Percentiles rank a stretch among this genome's conserved stretches.
These are phyloP conservation scores for Yamadazyma olivae DNA, from an alignment of 805 yeast genomes.

Conservation along the genomic window DNA sequence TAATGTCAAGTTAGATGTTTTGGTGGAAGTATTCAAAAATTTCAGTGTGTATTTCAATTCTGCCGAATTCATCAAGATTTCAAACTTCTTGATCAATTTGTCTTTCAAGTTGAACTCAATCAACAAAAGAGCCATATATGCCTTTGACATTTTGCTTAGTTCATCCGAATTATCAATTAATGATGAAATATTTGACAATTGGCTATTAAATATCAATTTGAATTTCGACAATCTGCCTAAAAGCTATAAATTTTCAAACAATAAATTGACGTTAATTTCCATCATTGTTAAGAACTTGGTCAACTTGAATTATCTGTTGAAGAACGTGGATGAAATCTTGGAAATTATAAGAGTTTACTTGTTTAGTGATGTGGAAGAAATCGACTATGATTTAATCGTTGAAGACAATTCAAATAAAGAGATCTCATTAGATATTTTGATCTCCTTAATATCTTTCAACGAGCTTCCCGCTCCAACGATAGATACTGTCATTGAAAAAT, in stretches of 20 bases:
- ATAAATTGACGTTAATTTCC: slow-evolving; percentile 7
- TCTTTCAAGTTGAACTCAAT: slow-evolving; percentile 34
- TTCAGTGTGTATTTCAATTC: slow-evolving; percentile 41
- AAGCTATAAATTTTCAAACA: slow-evolving; percentile 14
- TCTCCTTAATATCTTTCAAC: slow-evolving; percentile 18
- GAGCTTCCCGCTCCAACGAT: slow-evolving; percentile 7
- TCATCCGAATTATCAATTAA: slow-evolving; percentile 10
- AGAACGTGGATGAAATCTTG: slow-evolving; percentile 13
- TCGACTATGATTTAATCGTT: slow-evolving; percentile 43
- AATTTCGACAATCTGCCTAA: slow-evolving; percentile 13
- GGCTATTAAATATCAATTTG: slow-evolving; percentile 13
- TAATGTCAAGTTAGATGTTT: slow-evolving; percentile 60
- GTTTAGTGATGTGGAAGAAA: slow-evolving; percentile 20
- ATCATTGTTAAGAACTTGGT: slow-evolving; percentile 11
- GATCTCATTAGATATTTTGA: slow-evolving; percentile 45
- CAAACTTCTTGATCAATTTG: slow-evolving; percentile 29
- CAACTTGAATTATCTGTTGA: slow-evolving; percentile 4
- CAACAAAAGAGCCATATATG: slow-evolving; percentile 48
- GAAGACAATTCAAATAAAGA: slow-evolving; percentile 49
- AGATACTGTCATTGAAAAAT: slow-evolving; percentile 11
- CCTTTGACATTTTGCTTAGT: slow-evolving; percentile 36
- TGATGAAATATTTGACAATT: slow-evolving; percentile 12
- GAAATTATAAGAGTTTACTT: slow-evolving; percentile 17
- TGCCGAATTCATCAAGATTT: slow-evolving; percentile 28
- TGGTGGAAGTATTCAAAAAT: slow-evolving; percentile 52